Evolutionary conservation across 140 eudicot genomes (phyloP).

Genomic region (Anethum foeniculum): DNA sequence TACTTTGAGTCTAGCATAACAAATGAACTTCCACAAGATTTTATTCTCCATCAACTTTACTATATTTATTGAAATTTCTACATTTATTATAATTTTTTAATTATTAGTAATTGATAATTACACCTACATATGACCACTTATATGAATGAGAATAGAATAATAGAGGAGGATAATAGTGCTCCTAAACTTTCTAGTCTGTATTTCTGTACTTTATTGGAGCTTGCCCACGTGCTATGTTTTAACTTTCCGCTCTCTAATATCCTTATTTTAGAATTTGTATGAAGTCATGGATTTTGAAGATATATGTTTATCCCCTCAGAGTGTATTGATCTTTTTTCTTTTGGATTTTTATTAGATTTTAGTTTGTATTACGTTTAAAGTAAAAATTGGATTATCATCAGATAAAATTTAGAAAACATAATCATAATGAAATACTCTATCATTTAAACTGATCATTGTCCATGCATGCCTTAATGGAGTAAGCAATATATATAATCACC

Average conservation of each 20-base stretch:
- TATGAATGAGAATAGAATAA: neutral
- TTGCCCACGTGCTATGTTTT: conserved; percentile 13
- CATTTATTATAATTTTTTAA: neutral
- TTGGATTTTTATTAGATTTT: neutral
- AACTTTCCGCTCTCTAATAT: neutral
- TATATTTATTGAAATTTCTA: neutral
- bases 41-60: neutral
- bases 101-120: neutral
- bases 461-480: too few species aligned
- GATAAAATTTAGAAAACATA: neutral
- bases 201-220: neutral
- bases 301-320: neutral
- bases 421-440: neutral
- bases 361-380: neutral
- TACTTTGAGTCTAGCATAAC: neutral
- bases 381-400: neutral
- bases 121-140: neutral
- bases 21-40: neutral
- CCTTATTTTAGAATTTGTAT: neutral
- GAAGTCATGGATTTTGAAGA: neutral
- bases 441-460: too few species aligned
- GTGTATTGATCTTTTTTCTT: neutral
- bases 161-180: neutral
- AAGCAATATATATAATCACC: too few species aligned
- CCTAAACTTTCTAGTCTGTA: conserved; percentile 1